Evolutionary conservation across 2,329 filamentous ascomycete species (phyloP).

Genomic region (Neoarthrinium moseri): DNA sequence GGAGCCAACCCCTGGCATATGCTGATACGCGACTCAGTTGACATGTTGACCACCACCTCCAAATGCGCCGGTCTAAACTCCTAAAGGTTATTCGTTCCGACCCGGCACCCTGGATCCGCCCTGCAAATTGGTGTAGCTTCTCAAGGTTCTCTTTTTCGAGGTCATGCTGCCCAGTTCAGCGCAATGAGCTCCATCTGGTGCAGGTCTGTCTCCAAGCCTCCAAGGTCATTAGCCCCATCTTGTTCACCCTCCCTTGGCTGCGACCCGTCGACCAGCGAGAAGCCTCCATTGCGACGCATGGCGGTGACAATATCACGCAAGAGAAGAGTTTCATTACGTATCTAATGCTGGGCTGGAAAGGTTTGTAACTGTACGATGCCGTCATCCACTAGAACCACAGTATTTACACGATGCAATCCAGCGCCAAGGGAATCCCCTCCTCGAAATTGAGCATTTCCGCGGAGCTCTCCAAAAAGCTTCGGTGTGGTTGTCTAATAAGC

Average conservation of each 20-base stretch:
- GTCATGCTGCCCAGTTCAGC: too few species aligned
- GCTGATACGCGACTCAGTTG: neutral
- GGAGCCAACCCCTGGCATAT: too few species aligned
- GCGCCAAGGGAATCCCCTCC: neutral
- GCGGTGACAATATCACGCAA: conserved; percentile 3
- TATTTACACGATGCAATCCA: neutral
- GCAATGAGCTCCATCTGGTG: too few species aligned
- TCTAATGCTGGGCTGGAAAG: neutral
- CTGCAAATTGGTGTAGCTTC: neutral
- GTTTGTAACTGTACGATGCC: neutral
- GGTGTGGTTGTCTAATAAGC: too few species aligned
- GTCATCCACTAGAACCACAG: neutral
- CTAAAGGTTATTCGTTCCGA: conserved; percentile 3
- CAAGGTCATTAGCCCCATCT: too few species aligned
- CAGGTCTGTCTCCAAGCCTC: too few species aligned
- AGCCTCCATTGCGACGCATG: too few species aligned
- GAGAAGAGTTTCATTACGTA: conserved; percentile 5
- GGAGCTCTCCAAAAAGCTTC: neutral
- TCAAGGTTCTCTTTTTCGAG: neutral
- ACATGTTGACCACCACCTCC: neutral
- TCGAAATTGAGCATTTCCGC: conserved; percentile 7
- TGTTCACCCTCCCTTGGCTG: too few species aligned
- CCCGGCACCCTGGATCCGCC: conserved; percentile 1
- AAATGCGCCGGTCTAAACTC: neutral
- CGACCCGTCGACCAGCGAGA: too few species aligned